phyloP scores from a whole-genome alignment of 2,329 filamentous ascomycete species.

The Harringtonia lauricola region DNA sequence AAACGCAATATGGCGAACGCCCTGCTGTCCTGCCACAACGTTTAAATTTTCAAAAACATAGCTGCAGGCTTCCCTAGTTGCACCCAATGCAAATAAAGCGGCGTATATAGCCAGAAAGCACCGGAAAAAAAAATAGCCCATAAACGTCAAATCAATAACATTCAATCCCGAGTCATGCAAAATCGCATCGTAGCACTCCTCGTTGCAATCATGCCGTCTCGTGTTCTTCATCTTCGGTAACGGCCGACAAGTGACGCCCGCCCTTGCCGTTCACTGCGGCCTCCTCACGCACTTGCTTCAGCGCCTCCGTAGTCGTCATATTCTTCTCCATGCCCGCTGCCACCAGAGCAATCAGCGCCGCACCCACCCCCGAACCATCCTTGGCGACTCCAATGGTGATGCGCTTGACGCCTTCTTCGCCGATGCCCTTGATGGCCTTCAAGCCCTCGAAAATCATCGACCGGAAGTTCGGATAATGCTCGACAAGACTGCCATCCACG shows the following conservation, averaged over 20 bases:
- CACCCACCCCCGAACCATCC: constrained; percentile 92
- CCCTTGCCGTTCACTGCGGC: constrained; percentile 18
- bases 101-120: too few species aligned
- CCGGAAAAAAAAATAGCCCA: background rate
- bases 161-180: too few species aligned
- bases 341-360: constrained; percentile 85
- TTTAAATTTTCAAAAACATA: too few species aligned
- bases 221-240: constrained; percentile 15
- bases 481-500: constrained; percentile 87
- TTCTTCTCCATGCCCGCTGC: constrained; percentile 57
- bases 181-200: background rate
- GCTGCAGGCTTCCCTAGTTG: too few species aligned
- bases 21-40: too few species aligned
- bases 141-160: background rate
- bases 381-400: constrained; percentile 94
- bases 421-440: constrained; percentile 65
- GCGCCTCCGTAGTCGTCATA: constrained; percentile 21
- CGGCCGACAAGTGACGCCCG: constrained; percentile 11
- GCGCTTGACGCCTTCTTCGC: constrained; percentile 65
- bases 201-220: background rate
- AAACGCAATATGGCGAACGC: too few species aligned
- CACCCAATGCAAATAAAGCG: too few species aligned
- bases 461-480: constrained; percentile 91
- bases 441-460: constrained; percentile 79
- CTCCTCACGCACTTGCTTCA: constrained; percentile 29